Evolutionary conservation across 371 early-diverging fungal species (phyloP).

Genomic region (Globomyces sp.): DNA sequence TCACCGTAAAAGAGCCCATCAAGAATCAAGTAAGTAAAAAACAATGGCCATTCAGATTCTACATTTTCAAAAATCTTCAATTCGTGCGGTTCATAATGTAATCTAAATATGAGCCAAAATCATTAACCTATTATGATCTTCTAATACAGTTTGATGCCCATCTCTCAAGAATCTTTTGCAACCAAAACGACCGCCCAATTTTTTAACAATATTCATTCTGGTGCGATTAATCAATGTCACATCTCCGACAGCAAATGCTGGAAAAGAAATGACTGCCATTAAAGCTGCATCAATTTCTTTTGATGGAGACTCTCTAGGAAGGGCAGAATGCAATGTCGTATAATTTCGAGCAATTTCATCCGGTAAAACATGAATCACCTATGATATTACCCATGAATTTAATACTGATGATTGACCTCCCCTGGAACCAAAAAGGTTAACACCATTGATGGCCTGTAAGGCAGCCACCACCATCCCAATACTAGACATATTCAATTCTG

Average conservation of each 20-base stretch:
- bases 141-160: slow-evolving; percentile 84
- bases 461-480: slow-evolving; percentile 92
- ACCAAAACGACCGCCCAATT: slow-evolving; percentile 82
- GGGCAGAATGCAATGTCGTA: slow-evolving; percentile 73
- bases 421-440: slow-evolving; percentile 81
- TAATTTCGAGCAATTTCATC: slow-evolving; percentile 86
- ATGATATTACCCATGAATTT: too few relatives aligned
- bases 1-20: slow-evolving; percentile 78
- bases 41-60: slow-evolving; percentile 91
- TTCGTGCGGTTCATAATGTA: slow-evolving; percentile 84
- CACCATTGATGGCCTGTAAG: slow-evolving; percentile 80
- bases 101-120: slow-evolving; percentile 32
- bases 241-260: slow-evolving; percentile 85
- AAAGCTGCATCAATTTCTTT: slow-evolving; percentile 90
- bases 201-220: slow-evolving; percentile 72
- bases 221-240: slow-evolving; percentile 63
- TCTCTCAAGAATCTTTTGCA: slow-evolving; percentile 87
- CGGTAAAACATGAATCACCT: slow-evolving; percentile 72
- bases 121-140: slow-evolving; percentile 59
- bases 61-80: slow-evolving; percentile 82
- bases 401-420: slow-evolving; percentile 71
- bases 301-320: slow-evolving; percentile 86
- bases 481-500: slow-evolving; percentile 83
- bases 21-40: slow-evolving; percentile 85
- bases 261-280: slow-evolving; percentile 82